These are phyloP conservation scores for Artemisia annua DNA, from an alignment of 129 eudicot species.

Conservation along the genomic window DNA sequence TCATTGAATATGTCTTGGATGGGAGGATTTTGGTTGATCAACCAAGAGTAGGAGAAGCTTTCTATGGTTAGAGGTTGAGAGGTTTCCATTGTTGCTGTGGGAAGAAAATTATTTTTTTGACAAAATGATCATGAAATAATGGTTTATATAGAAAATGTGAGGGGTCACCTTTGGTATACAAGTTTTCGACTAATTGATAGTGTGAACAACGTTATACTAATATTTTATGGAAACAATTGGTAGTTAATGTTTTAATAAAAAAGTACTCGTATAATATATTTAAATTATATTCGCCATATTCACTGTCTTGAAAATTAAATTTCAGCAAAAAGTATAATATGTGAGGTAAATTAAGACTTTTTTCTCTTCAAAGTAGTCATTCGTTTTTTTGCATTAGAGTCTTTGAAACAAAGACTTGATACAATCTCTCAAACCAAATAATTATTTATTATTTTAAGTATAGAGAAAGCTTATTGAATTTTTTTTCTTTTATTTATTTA, in stretches of 20 bases:
- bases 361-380: no score
- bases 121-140: constrained; percentile 5
- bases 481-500: no score
- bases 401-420: no score
- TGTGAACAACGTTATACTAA: neutral
- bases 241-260: neutral
- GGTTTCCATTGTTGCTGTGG: constrained; percentile 43
- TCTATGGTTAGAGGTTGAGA: constrained; percentile 68
- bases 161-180: constrained; percentile 23
- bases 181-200: neutral
- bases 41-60: constrained; percentile 88
- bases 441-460: no score
- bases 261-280: no score
- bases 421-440: no score
- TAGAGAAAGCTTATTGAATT: no score
- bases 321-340: no score
- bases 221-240: constrained; percentile 5
- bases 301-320: no score
- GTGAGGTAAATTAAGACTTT: no score
- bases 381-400: no score
- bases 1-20: constrained; percentile 16
- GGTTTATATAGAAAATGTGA: constrained; percentile 22
- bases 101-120: constrained; percentile 14
- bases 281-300: no score
- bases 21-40: constrained; percentile 43